phyloP scores from a whole-genome alignment of 495 filamentous ascomycete species.

The Xylaria intraflava region DNA sequence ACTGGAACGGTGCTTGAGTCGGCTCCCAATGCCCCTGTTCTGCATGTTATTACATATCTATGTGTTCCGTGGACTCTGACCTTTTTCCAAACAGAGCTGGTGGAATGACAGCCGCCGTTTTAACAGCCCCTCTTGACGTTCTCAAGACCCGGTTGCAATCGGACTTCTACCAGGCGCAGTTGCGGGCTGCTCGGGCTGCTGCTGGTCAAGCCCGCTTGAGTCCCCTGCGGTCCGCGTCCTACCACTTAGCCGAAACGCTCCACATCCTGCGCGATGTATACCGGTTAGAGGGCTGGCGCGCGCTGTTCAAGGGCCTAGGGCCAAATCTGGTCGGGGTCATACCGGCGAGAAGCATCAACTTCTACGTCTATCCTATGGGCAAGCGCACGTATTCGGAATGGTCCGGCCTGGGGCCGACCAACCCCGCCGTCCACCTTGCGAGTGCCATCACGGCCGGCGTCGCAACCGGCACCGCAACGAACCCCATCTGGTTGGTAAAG shows the following conservation, averaged over 20 bases:
- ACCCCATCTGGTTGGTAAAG: conserved; percentile 91
- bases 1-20: not conserved
- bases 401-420: conserved; percentile 58
- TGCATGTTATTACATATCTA: not conserved
- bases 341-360: conserved; percentile 79
- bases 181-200: conserved; percentile 41
- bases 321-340: conserved; percentile 84
- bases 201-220: conserved; percentile 34
- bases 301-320: conserved; percentile 82
- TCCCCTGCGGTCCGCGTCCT: conserved; percentile 42
- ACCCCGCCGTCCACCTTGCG: conserved; percentile 63
- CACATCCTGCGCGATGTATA: conserved; percentile 75
- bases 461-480: conserved; percentile 76
- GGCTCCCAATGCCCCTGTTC: not conserved
- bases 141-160: conserved; percentile 86
- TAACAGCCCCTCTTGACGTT: conserved; percentile 85
- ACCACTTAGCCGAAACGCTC: conserved; percentile 69
- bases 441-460: conserved; percentile 70
- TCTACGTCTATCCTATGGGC: conserved; percentile 83
- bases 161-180: conserved; percentile 77
- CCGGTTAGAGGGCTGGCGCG: conserved; percentile 69
- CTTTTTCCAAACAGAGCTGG: conserved; percentile 52
- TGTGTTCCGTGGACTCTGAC: not conserved
- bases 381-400: conserved; percentile 66
- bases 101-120: conserved; percentile 78